Evolutionary conservation across 345 rosid species (phyloP).

Genomic region (Mercurialis annua): DNA sequence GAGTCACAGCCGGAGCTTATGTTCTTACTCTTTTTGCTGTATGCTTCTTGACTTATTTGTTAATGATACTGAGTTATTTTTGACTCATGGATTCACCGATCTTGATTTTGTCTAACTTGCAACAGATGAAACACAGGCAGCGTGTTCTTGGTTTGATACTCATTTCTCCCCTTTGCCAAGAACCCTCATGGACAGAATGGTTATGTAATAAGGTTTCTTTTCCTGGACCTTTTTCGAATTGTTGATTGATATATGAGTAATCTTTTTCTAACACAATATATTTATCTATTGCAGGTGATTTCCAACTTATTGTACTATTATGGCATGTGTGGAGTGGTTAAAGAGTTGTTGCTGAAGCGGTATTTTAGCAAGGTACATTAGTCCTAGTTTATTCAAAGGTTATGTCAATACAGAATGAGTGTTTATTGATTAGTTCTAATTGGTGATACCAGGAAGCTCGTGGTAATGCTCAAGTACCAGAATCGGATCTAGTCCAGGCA

Average conservation of each 20-base stretch:
- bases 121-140: constrained; percentile 85
- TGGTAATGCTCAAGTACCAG: constrained; percentile 71
- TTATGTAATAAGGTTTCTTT: constrained; percentile 67
- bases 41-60: constrained; percentile 28
- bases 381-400: constrained; percentile 15
- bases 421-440: constrained; percentile 24
- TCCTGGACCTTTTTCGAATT: constrained; percentile 19
- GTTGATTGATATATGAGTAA: constrained; percentile 1
- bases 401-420: constrained; percentile 9
- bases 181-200: constrained; percentile 95
- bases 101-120: constrained; percentile 17
- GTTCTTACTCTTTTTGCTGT: constrained; percentile 90
- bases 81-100: constrained; percentile 3
- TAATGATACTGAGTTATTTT: neutral
- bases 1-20: constrained; percentile 97
- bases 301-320: constrained; percentile 81
- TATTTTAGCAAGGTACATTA: constrained; percentile 83
- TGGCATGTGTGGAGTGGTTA: constrained; percentile 92
- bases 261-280: constrained; percentile 13
- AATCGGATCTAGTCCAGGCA: constrained; percentile 70
- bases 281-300: constrained; percentile 53
- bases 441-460: constrained; percentile 66
- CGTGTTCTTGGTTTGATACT: constrained; percentile 90
- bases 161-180: constrained; percentile 87
- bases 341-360: constrained; percentile 79